Conservation (phyloP, 495 filamentous ascomycete species). For the Neurospora tetraspora region DNA sequence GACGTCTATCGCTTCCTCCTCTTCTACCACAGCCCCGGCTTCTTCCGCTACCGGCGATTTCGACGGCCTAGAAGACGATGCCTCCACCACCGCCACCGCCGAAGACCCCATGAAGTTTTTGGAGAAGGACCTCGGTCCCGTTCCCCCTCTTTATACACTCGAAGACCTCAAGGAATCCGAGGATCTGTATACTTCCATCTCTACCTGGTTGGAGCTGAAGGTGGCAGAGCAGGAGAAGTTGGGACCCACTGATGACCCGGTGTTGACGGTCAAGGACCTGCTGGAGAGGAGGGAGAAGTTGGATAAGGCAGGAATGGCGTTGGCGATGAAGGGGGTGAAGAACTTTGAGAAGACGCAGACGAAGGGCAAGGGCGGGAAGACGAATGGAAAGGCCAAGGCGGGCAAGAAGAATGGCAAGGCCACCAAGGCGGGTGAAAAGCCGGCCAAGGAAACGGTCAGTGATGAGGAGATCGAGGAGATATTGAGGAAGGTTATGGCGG, state of each 20-base stretch:
- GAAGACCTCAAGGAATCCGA: slow-evolving; percentile 53
- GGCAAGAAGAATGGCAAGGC: slow-evolving; percentile 27
- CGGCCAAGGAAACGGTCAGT: slow-evolving; percentile 29
- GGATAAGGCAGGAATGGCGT: slow-evolving; percentile 54
- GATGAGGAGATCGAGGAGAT: slow-evolving; percentile 41
- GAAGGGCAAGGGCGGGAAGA: slow-evolving; percentile 30
- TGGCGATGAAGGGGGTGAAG: slow-evolving; percentile 62
- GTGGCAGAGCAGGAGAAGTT: slow-evolving; percentile 59
- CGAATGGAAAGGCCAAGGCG: slow-evolving; percentile 31
- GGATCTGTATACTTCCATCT: slow-evolving; percentile 34
- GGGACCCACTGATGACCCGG: slow-evolving; percentile 56
- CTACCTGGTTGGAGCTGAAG: slow-evolving; percentile 60
- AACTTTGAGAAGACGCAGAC: slow-evolving; percentile 39
- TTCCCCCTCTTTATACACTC: slow-evolving; percentile 45
- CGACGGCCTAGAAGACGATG: slow-evolving; percentile 53
- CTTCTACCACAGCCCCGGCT: slow-evolving; percentile 25
- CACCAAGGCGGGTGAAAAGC: slow-evolving; percentile 19
- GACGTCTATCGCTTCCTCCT: slow-evolving; percentile 8
- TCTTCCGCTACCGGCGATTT: slow-evolving; percentile 40
- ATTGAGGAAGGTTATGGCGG: slow-evolving; percentile 30
- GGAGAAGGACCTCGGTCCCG: slow-evolving; percentile 30
- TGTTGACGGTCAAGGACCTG: slow-evolving; percentile 58
- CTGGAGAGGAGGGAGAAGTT: slow-evolving; percentile 48
- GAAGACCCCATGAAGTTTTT: slow-evolving; percentile 27
- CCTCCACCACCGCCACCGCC: slow-evolving; percentile 28